Base-by-base conservation (phyloP, 75 land plant species). In the Adiantum capillusveneris region DNA sequence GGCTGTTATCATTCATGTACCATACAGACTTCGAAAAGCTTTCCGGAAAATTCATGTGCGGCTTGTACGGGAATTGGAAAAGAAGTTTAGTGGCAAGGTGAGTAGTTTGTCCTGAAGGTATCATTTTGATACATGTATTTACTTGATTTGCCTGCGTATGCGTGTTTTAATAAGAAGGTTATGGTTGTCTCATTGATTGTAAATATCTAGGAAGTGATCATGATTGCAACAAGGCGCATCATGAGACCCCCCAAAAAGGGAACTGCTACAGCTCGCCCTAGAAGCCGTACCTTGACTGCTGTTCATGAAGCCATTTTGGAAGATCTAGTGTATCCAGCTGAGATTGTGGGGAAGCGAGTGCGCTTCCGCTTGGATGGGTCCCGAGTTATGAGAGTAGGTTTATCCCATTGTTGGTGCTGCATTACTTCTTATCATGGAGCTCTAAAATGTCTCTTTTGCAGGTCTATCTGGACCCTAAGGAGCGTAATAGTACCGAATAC, bases 61-160 rank as follows among this genome's bases (percentile, higher is more conserved):
- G 57, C 89, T 87, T 45, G 88, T 87, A 20, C 76, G 91, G 30
- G 91, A 87, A 75, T 64, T 87, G 31, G 91, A 87, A 67, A 87
- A 87, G 80, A 87, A 87, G 74, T 87, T 87, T 60, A 87, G 91
- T 62, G 91, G 91, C 43, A 87, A 87, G 88, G 91, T 85, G n/a
- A n/a, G n/a, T n/a, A n/a, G n/a, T n/a, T n/a, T n/a, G n/a, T n/a
- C n/a, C n/a, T n/a, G n/a, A n/a, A n/a, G n/a, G n/a, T n/a, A n/a
- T n/a, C n/a, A n/a, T n/a, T n/a, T n/a, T n/a, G n/a, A n/a, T n/a
- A n/a, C n/a, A n/a, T n/a, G n/a, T n/a, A n/a, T n/a, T n/a, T n/a
- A n/a, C n/a, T n/a, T n/a, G n/a, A n/a, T n/a, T n/a, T n/a, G n/a
- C n/a, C n/a, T n/a, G n/a, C n/a, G n/a, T n/a, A n/a, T n/a, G n/a